A percentile compares a stretch with the other conserved stretches of the same genome.
Conservation (phyloP, 2,329 filamentous ascomycete species). For the Microcyclosporella mali region DNA sequence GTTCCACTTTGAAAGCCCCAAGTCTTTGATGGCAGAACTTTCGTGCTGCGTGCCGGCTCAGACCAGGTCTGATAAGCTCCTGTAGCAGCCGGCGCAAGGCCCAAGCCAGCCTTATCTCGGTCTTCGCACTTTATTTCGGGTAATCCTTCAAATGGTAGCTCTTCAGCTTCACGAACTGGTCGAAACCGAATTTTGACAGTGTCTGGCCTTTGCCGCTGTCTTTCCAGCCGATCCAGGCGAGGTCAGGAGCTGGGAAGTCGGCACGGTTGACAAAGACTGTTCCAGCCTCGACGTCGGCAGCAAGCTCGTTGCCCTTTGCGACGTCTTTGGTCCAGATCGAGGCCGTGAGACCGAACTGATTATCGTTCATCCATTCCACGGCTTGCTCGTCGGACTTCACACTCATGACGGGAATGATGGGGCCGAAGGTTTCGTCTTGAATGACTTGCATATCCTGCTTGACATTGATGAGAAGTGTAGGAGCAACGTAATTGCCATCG, state of each 20-base stretch:
- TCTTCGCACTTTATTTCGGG: slow-evolving; percentile 36
- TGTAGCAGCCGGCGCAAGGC: neutral
- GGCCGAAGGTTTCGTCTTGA: slow-evolving; percentile 92
- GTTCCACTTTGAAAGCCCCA: too few relatives aligned
- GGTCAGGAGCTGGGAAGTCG: slow-evolving; percentile 77
- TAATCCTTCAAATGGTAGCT: slow-evolving; percentile 88
- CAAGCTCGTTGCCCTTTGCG: slow-evolving; percentile 65
- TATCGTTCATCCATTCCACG: slow-evolving; percentile 83
- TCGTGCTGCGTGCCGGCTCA: neutral
- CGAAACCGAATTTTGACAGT: slow-evolving; percentile 82
- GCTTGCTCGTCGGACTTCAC: slow-evolving; percentile 78
- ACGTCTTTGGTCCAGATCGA: slow-evolving; percentile 95
- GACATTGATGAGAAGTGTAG: slow-evolving; percentile 73
- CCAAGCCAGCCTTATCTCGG: neutral
- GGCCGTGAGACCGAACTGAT: slow-evolving; percentile 88
- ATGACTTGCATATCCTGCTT: slow-evolving; percentile 81
- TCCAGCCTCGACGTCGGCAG: slow-evolving; percentile 78
- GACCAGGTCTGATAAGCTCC: neutral
- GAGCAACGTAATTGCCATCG: slow-evolving; percentile 84
- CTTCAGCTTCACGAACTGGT: slow-evolving; percentile 94
- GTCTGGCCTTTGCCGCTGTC: slow-evolving; percentile 91
- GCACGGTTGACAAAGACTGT: slow-evolving; percentile 95
- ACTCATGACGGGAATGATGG: slow-evolving; percentile 83
- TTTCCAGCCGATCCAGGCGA: slow-evolving; percentile 75
- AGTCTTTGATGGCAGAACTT: neutral